Evolutionary conservation across 192 early-diverging fungal genomes (phyloP).

Genomic region (Coemansia sp.): DNA sequence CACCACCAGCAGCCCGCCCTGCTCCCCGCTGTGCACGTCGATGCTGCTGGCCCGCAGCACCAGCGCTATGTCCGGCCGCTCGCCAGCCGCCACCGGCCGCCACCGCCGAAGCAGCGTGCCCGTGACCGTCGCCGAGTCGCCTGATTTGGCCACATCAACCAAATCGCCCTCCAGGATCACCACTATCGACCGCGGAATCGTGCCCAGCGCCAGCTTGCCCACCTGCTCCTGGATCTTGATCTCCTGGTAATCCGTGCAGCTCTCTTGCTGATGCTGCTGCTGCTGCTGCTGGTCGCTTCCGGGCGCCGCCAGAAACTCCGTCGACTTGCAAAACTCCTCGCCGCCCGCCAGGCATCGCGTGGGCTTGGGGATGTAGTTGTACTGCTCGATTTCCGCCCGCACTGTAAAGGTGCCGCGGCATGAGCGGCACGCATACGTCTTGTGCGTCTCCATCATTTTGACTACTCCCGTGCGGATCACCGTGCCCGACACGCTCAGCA

Average conservation of each 20-base stretch:
- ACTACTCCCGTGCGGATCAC: constrained; percentile 63
- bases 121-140: constrained; percentile 58
- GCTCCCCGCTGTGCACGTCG: constrained; percentile 56
- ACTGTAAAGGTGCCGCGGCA: constrained; percentile 59
- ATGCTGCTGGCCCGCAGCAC: constrained; percentile 62
- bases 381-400: constrained; percentile 61
- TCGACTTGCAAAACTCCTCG: constrained; percentile 47
- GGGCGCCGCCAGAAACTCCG: constrained; percentile 50
- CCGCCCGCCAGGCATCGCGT: constrained; percentile 46
- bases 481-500: constrained; percentile 61
- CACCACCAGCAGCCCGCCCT: constrained; percentile 28
- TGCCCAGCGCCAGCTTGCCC: constrained; percentile 59
- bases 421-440: constrained; percentile 51
- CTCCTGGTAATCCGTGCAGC: constrained; percentile 73
- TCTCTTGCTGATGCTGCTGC: constrained; percentile 33
- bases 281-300: constrained; percentile 28
- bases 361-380: constrained; percentile 57
- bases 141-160: constrained; percentile 59
- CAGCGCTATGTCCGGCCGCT: constrained; percentile 62
- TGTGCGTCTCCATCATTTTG: constrained; percentile 65
- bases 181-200: constrained; percentile 57
- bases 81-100: constrained; percentile 42
- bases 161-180: constrained; percentile 59
- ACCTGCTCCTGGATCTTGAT: constrained; percentile 73
- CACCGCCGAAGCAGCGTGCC: constrained; percentile 61